Conservation (phyloP, 176 grass and related monocot genomes). For the Rhipidocladum racemiflorum region DNA sequence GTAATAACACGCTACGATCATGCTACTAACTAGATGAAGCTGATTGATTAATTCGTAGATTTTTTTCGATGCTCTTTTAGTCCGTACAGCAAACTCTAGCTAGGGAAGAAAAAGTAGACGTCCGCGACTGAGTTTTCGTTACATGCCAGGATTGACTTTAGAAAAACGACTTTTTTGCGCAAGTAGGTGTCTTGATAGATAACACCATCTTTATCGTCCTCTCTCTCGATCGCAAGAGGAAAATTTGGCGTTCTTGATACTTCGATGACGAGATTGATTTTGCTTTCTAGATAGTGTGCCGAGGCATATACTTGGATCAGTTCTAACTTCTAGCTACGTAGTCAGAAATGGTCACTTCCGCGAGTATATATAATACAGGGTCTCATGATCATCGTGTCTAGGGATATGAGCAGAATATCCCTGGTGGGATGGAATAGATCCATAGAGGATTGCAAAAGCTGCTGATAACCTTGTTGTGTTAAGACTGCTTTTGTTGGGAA, state of each 20-base stretch:
- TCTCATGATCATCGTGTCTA: neutral
- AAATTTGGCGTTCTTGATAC: neutral
- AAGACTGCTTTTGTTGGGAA: neutral
- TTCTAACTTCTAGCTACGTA: neutral
- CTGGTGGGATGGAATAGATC: neutral
- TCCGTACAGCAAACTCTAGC: neutral
- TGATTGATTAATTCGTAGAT: neutral
- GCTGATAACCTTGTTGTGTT: slow-evolving; percentile 11
- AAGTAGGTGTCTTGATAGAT: neutral
- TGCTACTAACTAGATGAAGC: neutral
- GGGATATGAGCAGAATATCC: slow-evolving; percentile 47
- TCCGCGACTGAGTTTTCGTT: slow-evolving; percentile 37
- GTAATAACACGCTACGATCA: slow-evolving; percentile 4
- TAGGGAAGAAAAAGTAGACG: slow-evolving; percentile 35
- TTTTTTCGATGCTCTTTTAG: neutral
- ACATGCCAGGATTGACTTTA: slow-evolving; percentile 33
- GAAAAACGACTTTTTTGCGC: slow-evolving; percentile 31
- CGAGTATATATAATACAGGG: neutral
- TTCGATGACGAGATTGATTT: neutral
- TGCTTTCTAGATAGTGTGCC: too few species aligned
- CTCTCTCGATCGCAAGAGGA: neutral
- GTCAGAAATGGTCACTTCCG: neutral
- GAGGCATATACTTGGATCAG: slow-evolving; percentile 25
- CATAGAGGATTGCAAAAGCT: neutral
- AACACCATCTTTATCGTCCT: slow-evolving; percentile 11